Conservation (phyloP, 768 basidiomycete genomes). For the Russula abietina region DNA sequence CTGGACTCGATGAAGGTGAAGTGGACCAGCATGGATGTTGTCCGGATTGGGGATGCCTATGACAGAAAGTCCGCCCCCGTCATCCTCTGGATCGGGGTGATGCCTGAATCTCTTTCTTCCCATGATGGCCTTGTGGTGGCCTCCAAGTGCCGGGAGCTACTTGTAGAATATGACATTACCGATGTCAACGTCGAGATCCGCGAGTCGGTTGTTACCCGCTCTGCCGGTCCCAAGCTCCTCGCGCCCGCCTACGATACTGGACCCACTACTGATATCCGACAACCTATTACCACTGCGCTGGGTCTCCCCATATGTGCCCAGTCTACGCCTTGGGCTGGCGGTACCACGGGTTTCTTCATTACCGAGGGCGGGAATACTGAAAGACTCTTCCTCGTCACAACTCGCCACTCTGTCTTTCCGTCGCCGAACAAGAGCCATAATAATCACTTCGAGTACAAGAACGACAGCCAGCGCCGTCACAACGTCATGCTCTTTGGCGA, state of each 20-base stretch:
- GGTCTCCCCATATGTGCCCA: neutral
- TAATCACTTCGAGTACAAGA: conserved; percentile 25
- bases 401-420: conserved; percentile 32
- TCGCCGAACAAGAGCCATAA: conserved; percentile 24
- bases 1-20: no score
- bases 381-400: conserved; percentile 30
- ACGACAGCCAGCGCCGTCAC: conserved; percentile 25
- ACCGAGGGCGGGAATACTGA: conserved; percentile 31
- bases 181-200: no score
- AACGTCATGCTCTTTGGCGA: conserved; percentile 33
- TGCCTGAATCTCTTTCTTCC: no score
- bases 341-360: conserved; percentile 34
- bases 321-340: conserved; percentile 8
- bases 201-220: neutral
- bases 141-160: no score
- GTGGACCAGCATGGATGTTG: no score
- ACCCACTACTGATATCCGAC: neutral
- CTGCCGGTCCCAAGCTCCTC: neutral
- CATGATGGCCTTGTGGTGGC: no score
- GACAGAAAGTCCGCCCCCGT: no score
- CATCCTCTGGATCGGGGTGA: no score
- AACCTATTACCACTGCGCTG: neutral
- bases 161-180: no score
- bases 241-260: no score
- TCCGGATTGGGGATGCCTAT: no score